Conservation (phyloP, 257 asterid genomes). For the Nicotiana undulata region DNA sequence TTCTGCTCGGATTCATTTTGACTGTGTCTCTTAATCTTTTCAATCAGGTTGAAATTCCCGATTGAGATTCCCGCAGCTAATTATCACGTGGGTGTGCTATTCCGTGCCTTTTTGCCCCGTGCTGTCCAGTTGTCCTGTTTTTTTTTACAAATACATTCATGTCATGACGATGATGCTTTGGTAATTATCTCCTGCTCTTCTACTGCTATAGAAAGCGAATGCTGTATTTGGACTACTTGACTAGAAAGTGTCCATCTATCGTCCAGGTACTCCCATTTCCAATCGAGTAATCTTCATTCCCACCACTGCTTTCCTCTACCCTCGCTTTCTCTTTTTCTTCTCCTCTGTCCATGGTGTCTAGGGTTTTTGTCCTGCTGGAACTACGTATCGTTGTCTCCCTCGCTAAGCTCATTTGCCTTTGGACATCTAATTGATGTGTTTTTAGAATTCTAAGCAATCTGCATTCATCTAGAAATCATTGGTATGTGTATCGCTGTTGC, state of each 20-base stretch:
- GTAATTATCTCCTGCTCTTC: background rate
- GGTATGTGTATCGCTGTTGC: background rate
- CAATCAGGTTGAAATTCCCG: too few relatives aligned
- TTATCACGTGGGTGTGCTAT: too few relatives aligned
- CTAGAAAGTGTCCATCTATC: background rate
- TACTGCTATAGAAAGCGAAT: background rate
- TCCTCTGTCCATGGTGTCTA: background rate
- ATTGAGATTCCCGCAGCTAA: too few relatives aligned
- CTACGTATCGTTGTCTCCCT: background rate
- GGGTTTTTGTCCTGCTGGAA: background rate
- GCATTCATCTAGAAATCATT: background rate
- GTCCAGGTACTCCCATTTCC: background rate
- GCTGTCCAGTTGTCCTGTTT: too few relatives aligned
- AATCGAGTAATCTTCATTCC: background rate
- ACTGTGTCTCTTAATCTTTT: too few relatives aligned
- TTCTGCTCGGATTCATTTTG: too few relatives aligned
- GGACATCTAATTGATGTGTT: background rate
- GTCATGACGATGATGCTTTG: background rate
- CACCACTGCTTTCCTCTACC: background rate
- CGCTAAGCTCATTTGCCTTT: background rate
- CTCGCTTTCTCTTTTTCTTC: background rate
- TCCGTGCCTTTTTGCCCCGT: too few relatives aligned
- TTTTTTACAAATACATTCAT: too few relatives aligned
- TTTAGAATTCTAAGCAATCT: background rate
- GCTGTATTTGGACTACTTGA: background rate